Evolutionary conservation across 139 green algal species (phyloP).

Genomic region (Chlamydomonas incerta): DNA sequence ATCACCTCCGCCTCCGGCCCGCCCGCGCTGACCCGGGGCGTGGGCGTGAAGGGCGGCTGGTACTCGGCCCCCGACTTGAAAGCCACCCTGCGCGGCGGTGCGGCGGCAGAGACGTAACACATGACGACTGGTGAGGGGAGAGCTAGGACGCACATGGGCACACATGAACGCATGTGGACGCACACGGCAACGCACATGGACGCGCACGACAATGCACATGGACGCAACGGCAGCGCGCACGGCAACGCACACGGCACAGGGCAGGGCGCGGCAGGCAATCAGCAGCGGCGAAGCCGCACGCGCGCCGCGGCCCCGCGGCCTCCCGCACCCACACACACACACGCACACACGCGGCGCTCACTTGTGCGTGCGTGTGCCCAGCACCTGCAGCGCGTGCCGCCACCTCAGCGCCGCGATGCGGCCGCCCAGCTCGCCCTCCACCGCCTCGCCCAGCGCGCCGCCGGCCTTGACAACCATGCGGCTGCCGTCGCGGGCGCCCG

Average conservation of each 20-base stretch:
- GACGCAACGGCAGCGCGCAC: too few relatives aligned
- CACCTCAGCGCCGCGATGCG: conserved; percentile 63
- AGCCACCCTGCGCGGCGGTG: conserved; percentile 26
- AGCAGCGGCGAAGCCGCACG: too few relatives aligned
- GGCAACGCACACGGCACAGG: too few relatives aligned
- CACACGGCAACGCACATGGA: too few relatives aligned
- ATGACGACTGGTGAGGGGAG: too few relatives aligned
- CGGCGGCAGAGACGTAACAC: too few relatives aligned
- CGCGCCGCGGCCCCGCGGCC: too few relatives aligned
- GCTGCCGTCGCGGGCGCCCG: conserved; percentile 36
- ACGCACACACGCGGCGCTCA: neutral
- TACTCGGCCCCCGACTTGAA: neutral
- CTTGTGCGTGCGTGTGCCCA: conserved; percentile 41
- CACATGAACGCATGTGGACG: too few relatives aligned
- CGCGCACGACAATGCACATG: too few relatives aligned
- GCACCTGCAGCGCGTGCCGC: conserved; percentile 52
- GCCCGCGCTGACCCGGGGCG: neutral
- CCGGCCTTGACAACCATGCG: conserved; percentile 39
- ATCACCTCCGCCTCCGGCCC: conserved; percentile 28
- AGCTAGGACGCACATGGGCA: too few relatives aligned
- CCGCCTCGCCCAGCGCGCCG: conserved; percentile 15
- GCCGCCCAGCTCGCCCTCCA: conserved; percentile 2
- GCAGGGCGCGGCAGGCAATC: neutral
- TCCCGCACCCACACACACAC: neutral
- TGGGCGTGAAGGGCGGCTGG: neutral